Base-by-base conservation (phyloP, 2,329 filamentous ascomycete species). In the Aureobasidium uvarum region DNA sequence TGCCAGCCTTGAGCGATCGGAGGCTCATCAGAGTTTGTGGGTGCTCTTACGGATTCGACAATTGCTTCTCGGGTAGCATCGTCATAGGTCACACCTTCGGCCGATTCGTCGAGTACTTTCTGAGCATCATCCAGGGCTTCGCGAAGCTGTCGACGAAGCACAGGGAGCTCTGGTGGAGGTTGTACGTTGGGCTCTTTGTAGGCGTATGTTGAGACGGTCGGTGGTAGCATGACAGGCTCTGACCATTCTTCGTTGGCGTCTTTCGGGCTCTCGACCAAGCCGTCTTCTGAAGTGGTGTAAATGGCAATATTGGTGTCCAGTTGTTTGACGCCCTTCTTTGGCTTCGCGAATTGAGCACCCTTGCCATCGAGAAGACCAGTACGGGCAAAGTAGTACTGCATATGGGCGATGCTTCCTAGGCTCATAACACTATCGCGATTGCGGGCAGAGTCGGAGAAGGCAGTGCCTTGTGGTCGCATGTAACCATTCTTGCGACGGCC, bases 331-430 rank as follows among this genome's bases (percentile, higher is more conserved):
- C 39, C 82, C 70, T 87, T 84, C 73, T 85, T 88, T 75, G 89
- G 89, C 72, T 89, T 89, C 25, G 90, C 89, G 66, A 96, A 80
- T 75, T 96, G 90, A 63, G 87, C 95, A 41, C 93, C 94, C 75
- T 97, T 97, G 65, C 94, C 92, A 74, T 99, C 95, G 59, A 99
- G 80, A 69, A 99, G 79, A 6, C 95, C 95, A 0, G 95, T 99
- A 67, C 95, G 85, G 41, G 95, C 94, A 80, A 99, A 99, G 79
- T 98, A 99, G 79, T 98, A 96, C 77, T 99, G 95, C 73, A 99
- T 81, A 79, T 99, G 95, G 65, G 93, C 92, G 72, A 99, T 99
- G 77, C 93, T 97, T 64, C 95, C 95, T 68, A 99, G 80, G 74
- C 92, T 96, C 86, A 98, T 89, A 69, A 99, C 95, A 74, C 93